These are phyloP conservation scores for Podospora conica DNA, from an alignment of 495 filamentous ascomycete genomes.

Conservation along the genomic window DNA sequence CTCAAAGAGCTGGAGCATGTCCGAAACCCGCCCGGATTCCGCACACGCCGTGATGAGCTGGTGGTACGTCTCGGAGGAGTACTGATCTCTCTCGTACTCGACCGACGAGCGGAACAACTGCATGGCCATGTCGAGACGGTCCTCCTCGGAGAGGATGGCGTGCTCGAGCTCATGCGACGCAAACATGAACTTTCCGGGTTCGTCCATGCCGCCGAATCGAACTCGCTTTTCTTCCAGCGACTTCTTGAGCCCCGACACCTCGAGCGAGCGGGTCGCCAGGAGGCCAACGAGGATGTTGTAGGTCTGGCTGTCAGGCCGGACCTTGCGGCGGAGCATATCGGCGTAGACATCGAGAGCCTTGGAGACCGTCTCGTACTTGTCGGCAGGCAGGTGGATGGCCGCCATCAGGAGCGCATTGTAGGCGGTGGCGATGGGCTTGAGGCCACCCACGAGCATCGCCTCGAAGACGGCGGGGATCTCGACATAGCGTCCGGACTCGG, in stretches of 20 bases:
- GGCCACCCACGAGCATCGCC: constrained; percentile 67
- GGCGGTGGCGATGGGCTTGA: constrained; percentile 70
- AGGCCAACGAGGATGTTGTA: constrained; percentile 81
- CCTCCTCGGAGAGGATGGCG: constrained; percentile 76
- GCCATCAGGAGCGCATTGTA: constrained; percentile 88
- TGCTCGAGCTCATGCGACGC: constrained; percentile 77
- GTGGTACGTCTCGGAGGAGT: constrained; percentile 64
- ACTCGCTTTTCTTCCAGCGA: constrained; percentile 65
- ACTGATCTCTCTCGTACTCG: constrained; percentile 51
- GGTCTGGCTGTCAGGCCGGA: constrained; percentile 73
- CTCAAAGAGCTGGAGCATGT: constrained; percentile 82
- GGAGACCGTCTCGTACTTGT: constrained; percentile 71
- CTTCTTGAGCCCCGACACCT: constrained; percentile 62
- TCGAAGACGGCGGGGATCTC: constrained; percentile 90
- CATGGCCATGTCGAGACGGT: constrained; percentile 74
- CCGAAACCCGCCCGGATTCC: constrained; percentile 63
- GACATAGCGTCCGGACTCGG: constrained; percentile 58
- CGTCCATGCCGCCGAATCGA: constrained; percentile 80
- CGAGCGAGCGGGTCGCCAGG: constrained; percentile 69
- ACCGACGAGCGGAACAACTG: constrained; percentile 75
- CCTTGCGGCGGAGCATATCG: constrained; percentile 85
- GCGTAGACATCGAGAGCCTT: constrained; percentile 93
- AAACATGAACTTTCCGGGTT: constrained; percentile 84
- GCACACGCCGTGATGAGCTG: constrained; percentile 81
- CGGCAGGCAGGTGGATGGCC: constrained; percentile 64